Evolutionary conservation across 148 eudicot genomes (phyloP).

Genomic region (Amaranthus hypochondriacus): DNA sequence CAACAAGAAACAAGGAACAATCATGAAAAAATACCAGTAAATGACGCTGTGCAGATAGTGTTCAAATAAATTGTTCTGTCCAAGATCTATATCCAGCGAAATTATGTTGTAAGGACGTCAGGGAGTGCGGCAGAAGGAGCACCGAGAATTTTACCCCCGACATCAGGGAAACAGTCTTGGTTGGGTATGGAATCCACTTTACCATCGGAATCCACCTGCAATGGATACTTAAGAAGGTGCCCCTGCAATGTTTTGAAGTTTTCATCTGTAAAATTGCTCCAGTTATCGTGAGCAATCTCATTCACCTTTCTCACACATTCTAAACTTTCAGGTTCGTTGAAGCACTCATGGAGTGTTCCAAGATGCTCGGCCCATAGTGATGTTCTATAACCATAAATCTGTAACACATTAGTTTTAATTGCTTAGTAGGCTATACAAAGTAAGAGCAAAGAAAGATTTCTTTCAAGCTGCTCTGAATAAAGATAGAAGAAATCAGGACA

Average conservation of each 20-base stretch:
- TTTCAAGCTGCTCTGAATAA: not conserved
- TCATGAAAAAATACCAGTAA: too few relatives aligned
- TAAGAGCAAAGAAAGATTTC: not conserved
- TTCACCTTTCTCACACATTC: slow-evolving; percentile 64
- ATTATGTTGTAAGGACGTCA: slow-evolving; percentile 48
- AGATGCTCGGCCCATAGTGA: slow-evolving; percentile 73
- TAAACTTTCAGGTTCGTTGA: slow-evolving; percentile 42
- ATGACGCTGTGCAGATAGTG: too few relatives aligned
- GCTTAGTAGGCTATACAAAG: not conserved
- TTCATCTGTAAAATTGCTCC: slow-evolving; percentile 45
- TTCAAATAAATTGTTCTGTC: too few relatives aligned
- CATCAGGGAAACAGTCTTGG: slow-evolving; percentile 57
- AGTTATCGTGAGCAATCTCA: slow-evolving; percentile 51
- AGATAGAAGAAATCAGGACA: too few relatives aligned
- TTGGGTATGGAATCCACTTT: slow-evolving; percentile 42
- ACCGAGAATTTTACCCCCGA: slow-evolving; percentile 60
- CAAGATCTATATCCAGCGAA: too few relatives aligned
- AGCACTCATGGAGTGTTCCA: slow-evolving; percentile 39
- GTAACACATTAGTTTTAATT: slow-evolving; percentile 19
- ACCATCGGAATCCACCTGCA: slow-evolving; percentile 52
- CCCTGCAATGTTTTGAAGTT: slow-evolving; percentile 42
- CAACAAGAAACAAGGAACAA: too few relatives aligned
- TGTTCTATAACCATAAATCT: slow-evolving; percentile 63
- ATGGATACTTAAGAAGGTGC: slow-evolving; percentile 60
- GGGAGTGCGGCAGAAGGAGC: slow-evolving; percentile 44